phyloP scores from a whole-genome alignment of 352 stramenopile genomes.

The Globisporangium alternatum region DNA sequence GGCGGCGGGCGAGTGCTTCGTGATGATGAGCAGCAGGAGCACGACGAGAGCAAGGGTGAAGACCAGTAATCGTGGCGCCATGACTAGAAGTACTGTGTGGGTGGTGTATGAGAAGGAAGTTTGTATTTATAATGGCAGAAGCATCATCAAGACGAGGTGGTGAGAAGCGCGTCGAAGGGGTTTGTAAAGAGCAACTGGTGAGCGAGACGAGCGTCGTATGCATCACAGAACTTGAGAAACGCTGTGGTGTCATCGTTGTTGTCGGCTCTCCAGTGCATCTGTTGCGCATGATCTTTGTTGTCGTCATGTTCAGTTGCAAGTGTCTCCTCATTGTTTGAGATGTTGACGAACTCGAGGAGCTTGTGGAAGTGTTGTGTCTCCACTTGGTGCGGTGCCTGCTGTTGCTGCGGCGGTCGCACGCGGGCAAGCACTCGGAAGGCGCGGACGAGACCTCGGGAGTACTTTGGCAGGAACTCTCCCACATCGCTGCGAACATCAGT shows the following conservation, averaged over 20 bases:
- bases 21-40: background rate
- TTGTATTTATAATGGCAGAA: background rate
- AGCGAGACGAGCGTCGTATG: constrained; percentile 25
- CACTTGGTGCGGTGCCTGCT: background rate
- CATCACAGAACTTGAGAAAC: constrained; percentile 37
- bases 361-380: constrained; percentile 10
- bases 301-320: background rate
- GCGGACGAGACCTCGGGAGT: constrained; percentile 37
- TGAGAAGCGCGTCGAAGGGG: constrained; percentile 29
- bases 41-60: background rate
- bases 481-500: constrained; percentile 32
- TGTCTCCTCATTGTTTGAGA: constrained; percentile 1
- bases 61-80: background rate
- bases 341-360: constrained; percentile 20
- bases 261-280: background rate
- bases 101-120: background rate
- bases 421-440: constrained; percentile 28
- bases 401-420: constrained; percentile 3
- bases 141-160: background rate
- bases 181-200: constrained; percentile 41
- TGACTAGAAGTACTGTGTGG: constrained; percentile 3
- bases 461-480: constrained; percentile 31
- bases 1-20: background rate
- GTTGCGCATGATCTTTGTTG: background rate
- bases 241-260: background rate